These are phyloP conservation scores for Candolleomyces eurysporus DNA, from an alignment of 768 basidiomycete genomes.

Conservation along the genomic window DNA sequence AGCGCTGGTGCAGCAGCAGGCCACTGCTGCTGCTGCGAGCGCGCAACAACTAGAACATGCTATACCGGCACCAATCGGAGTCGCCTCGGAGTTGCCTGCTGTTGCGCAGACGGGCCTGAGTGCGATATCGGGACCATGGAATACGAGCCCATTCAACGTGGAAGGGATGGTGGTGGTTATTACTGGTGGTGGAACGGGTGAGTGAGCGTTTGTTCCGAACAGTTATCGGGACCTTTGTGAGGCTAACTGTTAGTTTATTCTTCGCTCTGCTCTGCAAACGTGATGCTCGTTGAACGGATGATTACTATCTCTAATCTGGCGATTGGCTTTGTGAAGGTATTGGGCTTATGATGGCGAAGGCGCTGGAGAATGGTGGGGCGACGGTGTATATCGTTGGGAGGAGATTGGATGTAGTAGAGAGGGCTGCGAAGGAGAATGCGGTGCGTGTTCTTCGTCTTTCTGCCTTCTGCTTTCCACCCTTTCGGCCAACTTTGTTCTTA, in stretches of 20 bases:
- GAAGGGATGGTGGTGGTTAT: not conserved
- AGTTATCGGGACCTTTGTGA: not conserved
- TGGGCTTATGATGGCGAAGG: slow-evolving; percentile 76
- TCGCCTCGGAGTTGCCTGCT: not conserved
- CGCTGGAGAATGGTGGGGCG: slow-evolving; percentile 78
- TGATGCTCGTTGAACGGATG: no score
- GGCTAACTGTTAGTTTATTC: no score
- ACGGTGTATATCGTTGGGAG: slow-evolving; percentile 79
- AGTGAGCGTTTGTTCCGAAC: not conserved
- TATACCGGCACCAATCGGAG: not conserved
- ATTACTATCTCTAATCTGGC: not conserved
- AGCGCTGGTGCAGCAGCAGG: not conserved
- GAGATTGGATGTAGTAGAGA: slow-evolving; percentile 55
- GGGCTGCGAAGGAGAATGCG: slow-evolving; percentile 57
- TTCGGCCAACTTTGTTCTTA: slow-evolving; percentile 4
- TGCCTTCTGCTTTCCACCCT: slow-evolving; percentile 2
- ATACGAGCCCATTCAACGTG: not conserved
- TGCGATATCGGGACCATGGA: not conserved
- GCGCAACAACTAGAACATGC: no score
- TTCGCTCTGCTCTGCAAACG: no score
- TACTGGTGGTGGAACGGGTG: not conserved
- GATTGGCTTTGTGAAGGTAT: slow-evolving; percentile 48
- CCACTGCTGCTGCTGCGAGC: no score
- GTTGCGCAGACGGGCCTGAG: not conserved
- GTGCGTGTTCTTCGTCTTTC: slow-evolving; percentile 35